A percentile compares a stretch with the other conserved stretches of the same genome.
These are phyloP conservation scores for Beauveria australis DNA, from an alignment of 2,329 filamentous ascomycete genomes.

Conservation along the genomic window DNA sequence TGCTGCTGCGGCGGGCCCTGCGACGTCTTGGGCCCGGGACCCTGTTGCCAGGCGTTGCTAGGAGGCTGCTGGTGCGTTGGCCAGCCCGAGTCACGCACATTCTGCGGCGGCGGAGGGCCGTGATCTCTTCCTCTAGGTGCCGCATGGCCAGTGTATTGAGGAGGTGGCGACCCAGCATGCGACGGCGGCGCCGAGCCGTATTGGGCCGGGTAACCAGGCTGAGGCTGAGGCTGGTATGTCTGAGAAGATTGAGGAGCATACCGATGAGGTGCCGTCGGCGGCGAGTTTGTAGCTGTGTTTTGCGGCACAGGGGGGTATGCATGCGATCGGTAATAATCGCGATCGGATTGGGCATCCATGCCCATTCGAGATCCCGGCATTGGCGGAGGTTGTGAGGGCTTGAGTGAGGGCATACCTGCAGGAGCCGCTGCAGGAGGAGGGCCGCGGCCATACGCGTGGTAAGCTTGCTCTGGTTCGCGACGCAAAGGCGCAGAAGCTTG, in stretches of 20 bases:
- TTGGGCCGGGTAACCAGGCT: conserved; percentile 36
- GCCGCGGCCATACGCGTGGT: conserved; percentile 35
- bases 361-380: conserved; percentile 36
- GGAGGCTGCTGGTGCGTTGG: conserved; percentile 16
- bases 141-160: conserved; percentile 45
- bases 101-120: conserved; percentile 11
- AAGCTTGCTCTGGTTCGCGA: conserved; percentile 42
- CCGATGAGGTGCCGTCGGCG: conserved; percentile 35
- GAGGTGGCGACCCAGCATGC: conserved; percentile 38
- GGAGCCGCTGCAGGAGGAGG: conserved; percentile 22
- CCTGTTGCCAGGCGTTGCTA: conserved; percentile 19
- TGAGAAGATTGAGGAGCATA: conserved; percentile 32
- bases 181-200: conserved; percentile 28
- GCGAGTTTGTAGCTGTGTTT: conserved; percentile 34
- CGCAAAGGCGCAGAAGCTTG: conserved; percentile 35
- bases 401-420: conserved; percentile 46
- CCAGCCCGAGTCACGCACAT: conserved; percentile 1
- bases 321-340: conserved; percentile 42
- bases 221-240: conserved; percentile 36
- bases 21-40: conserved; percentile 23
- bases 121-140: conserved; percentile 11
- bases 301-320: conserved; percentile 27
- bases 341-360: conserved; percentile 27
- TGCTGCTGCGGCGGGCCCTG: conserved; percentile 27
- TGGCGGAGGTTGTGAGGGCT: conserved; percentile 42